Conservation (phyloP, 2,329 filamentous ascomycete genomes). For the Calonectria ilicicola region DNA sequence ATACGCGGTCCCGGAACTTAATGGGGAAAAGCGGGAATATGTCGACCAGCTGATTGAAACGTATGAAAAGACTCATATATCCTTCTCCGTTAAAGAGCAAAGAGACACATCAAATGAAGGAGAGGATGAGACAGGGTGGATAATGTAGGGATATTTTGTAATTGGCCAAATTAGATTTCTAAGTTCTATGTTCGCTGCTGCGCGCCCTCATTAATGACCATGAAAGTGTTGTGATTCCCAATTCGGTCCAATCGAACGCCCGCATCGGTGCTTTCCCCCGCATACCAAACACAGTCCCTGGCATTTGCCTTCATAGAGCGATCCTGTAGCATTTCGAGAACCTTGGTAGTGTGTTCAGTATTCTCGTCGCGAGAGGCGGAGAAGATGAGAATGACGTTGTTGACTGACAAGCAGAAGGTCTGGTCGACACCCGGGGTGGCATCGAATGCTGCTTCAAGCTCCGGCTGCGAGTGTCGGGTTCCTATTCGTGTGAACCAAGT, state of each 20-base stretch:
- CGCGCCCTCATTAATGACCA: neutral
- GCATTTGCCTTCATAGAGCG: neutral
- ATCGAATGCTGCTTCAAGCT: neutral
- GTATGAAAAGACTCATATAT: neutral
- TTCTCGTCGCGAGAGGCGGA: neutral
- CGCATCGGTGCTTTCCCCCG: neutral
- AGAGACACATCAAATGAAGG: neutral
- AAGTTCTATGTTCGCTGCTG: neutral
- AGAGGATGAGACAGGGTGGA: neutral
- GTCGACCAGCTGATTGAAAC: neutral
- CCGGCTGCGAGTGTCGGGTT: neutral
- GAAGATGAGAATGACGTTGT: neutral
- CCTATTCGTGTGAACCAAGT: neutral
- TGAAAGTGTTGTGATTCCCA: neutral
- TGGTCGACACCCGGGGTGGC: neutral
- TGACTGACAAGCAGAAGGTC: neutral
- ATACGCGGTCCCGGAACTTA: neutral
- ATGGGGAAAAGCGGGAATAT: too few species aligned
- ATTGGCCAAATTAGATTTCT: neutral
- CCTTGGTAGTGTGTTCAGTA: too few species aligned
- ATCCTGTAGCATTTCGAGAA: neutral
- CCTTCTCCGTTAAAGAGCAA: neutral
- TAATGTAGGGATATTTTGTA: neutral
- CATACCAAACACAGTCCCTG: neutral
- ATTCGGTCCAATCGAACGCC: neutral